These are phyloP conservation scores for Pseudocercospora crystallina DNA, from an alignment of 2,329 filamentous ascomycete species.

Conservation along the genomic window DNA sequence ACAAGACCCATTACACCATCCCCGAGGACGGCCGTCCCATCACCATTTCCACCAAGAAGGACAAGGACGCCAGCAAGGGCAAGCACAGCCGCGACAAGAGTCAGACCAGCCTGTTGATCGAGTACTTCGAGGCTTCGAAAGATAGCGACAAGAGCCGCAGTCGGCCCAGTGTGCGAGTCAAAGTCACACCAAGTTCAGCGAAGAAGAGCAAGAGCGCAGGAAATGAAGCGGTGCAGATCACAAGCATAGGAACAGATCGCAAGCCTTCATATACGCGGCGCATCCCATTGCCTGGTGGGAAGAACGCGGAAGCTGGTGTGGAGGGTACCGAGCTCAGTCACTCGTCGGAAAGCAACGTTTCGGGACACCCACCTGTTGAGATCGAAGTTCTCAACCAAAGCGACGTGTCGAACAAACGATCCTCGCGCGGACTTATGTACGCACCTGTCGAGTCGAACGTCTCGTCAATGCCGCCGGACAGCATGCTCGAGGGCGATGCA, in stretches of 20 bases:
- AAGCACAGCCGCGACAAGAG: slow-evolving; percentile 60
- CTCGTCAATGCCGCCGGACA: slow-evolving; percentile 75
- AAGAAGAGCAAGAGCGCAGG: slow-evolving; percentile 53
- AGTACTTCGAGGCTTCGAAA: slow-evolving; percentile 88
- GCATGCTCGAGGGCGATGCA: slow-evolving; percentile 61
- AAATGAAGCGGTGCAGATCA: slow-evolving; percentile 82
- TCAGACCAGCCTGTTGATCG: slow-evolving; percentile 88
- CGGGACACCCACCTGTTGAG: slow-evolving; percentile 71
- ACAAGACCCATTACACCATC: slow-evolving; percentile 73
- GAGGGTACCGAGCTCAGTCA: slow-evolving; percentile 59
- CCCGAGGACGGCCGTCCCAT: slow-evolving; percentile 87
- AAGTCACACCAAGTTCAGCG: slow-evolving; percentile 72
- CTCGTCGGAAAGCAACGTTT: slow-evolving; percentile 77
- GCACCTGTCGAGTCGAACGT: slow-evolving; percentile 75
- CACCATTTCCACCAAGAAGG: slow-evolving; percentile 78
- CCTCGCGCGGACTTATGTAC: slow-evolving; percentile 62
- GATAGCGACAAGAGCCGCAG: slow-evolving; percentile 60
- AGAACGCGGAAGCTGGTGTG: slow-evolving; percentile 38
- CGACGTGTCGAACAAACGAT: slow-evolving; percentile 60
- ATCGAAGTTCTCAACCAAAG: slow-evolving; percentile 77
- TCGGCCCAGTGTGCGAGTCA: slow-evolving; percentile 77
- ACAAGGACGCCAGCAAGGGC: slow-evolving; percentile 51
- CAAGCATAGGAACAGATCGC: slow-evolving; percentile 71
- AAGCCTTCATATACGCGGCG: slow-evolving; percentile 69
- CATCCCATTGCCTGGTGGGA: slow-evolving; percentile 60